Base-by-base conservation (phyloP, 805 yeast species). In the Teunomyces stri region DNA sequence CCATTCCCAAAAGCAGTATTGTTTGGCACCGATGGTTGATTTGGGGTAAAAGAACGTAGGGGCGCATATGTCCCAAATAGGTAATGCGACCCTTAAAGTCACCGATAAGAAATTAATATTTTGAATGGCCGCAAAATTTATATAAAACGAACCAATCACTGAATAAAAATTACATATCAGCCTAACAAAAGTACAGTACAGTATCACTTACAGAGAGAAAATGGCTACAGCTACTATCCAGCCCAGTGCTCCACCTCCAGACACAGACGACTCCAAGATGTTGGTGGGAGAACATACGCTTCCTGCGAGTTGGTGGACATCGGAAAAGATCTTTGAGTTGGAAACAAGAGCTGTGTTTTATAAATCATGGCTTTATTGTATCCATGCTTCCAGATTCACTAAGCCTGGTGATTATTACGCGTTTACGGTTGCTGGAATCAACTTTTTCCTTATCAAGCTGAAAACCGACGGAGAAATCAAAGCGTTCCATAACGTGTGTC, bases 231-330 rank as follows among this genome's bases (percentile, higher is more conserved):
- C 50, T 36, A 51, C 46, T 15, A 29, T 43, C 15, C 42, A 46
- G 27, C 64, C 68, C 16, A 53, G 60, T 34, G 60, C 66, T 21
- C 62, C 66, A 9, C 64, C 69, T 6, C 34, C 29, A 12, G 56
- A 51, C 22, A 27, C 41, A 16, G 44, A 50, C 6, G 44, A 33
- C 11, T 60, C 52, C 13, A 51, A 50, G 29, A 48, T 59, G 43
- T 45, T 60, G 25, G 63, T 62, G 2, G 64, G 65, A 11, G 61
- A 61, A 39, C 64, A 80, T 62, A 81, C 86, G 0, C 69, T 81
- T 40, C 86, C 86, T 25, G 82, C 85, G 9, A 77, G 83, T 15
- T 81, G 85, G 85, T 81, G 84, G 84, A 77, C 79, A 15, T 78
- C 83, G 9, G 79, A 77, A 46, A 77, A 77, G 50, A 76, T 81